phyloP scores from a whole-genome alignment of 768 basidiomycete genomes.

The Hydnum rufescens region DNA sequence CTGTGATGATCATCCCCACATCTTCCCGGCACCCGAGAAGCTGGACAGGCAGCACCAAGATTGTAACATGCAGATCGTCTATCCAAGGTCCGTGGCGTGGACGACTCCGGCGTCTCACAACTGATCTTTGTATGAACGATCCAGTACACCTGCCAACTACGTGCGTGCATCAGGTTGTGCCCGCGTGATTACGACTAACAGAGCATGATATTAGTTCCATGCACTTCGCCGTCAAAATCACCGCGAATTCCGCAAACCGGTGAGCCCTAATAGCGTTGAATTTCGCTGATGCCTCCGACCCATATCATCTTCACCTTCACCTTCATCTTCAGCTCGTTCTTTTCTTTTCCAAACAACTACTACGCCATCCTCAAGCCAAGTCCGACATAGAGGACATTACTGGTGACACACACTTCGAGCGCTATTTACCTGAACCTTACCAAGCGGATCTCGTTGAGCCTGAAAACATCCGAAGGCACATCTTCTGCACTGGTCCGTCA shows the following conservation, averaged over 20 bases:
- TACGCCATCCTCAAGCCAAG: slow-evolving; percentile 85
- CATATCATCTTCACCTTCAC: no score
- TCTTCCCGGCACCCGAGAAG: slow-evolving; percentile 77
- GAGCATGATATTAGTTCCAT: slow-evolving; percentile 46
- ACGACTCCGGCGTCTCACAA: background rate
- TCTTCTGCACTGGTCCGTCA: slow-evolving; percentile 58
- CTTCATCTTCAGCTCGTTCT: slow-evolving; percentile 41
- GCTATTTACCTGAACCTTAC: slow-evolving; percentile 76
- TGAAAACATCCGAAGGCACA: slow-evolving; percentile 78
- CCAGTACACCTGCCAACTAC: slow-evolving; percentile 85
- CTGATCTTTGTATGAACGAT: background rate
- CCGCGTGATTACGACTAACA: background rate
- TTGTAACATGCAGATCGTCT: slow-evolving; percentile 98
- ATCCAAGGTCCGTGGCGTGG: slow-evolving; percentile 57
- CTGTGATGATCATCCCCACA: slow-evolving; percentile 88
- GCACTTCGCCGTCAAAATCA: slow-evolving; percentile 92
- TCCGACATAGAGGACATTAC: slow-evolving; percentile 77
- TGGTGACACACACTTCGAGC: slow-evolving; percentile 77
- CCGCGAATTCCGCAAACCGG: slow-evolving; percentile 96
- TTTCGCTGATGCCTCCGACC: background rate
- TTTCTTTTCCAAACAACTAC: slow-evolving; percentile 93
- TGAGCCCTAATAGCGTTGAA: slow-evolving; percentile 24
- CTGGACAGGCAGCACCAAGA: slow-evolving; percentile 93
- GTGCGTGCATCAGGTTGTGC: slow-evolving; percentile 21
- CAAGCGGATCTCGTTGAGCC: slow-evolving; percentile 46